Conservation (phyloP, 768 basidiomycete genomes). For the Leccinellum luteum region DNA sequence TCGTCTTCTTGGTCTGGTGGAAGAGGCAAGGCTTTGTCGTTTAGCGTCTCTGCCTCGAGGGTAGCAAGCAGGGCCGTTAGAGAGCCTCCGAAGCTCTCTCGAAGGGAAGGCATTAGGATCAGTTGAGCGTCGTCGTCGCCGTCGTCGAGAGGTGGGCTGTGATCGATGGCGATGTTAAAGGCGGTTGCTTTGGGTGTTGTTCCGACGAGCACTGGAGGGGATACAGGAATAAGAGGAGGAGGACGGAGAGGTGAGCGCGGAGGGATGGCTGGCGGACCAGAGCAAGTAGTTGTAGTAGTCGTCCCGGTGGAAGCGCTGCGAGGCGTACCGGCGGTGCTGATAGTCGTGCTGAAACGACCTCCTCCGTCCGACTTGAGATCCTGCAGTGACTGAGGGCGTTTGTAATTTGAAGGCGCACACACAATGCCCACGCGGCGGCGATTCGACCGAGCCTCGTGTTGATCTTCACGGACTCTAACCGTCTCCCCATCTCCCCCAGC, state of each 20-base stretch:
- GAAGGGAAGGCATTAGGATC: constrained; percentile 30
- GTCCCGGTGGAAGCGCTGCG: constrained; percentile 8
- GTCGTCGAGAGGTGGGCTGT: constrained; percentile 4
- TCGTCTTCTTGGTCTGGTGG: constrained; percentile 28
- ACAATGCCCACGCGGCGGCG: constrained; percentile 48
- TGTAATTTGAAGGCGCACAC: constrained; percentile 35
- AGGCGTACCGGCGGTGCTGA: constrained; percentile 8
- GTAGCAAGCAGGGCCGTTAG: constrained; percentile 31
- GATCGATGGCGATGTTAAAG: not conserved
- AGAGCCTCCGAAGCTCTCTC: constrained; percentile 32
- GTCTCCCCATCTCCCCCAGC: constrained; percentile 22
- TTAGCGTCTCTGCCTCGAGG: constrained; percentile 28
- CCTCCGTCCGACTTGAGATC: constrained; percentile 23
- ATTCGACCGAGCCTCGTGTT: constrained; percentile 37
- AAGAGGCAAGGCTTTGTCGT: constrained; percentile 31
- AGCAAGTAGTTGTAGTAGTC: not conserved
- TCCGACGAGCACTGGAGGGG: constrained; percentile 11
- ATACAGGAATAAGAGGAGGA: constrained; percentile 16
- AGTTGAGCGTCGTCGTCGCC: constrained; percentile 11
- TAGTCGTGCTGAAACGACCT: constrained; percentile 10
- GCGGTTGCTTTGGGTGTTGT: constrained; percentile 9
- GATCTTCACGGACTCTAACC: constrained; percentile 16
- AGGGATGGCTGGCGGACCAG: constrained; percentile 26
- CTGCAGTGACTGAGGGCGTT: constrained; percentile 31
- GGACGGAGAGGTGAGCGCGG: constrained; percentile 33